Evolutionary conservation across 441 rosid genomes (phyloP).

Genomic region (Eruca vesicaria): DNA sequence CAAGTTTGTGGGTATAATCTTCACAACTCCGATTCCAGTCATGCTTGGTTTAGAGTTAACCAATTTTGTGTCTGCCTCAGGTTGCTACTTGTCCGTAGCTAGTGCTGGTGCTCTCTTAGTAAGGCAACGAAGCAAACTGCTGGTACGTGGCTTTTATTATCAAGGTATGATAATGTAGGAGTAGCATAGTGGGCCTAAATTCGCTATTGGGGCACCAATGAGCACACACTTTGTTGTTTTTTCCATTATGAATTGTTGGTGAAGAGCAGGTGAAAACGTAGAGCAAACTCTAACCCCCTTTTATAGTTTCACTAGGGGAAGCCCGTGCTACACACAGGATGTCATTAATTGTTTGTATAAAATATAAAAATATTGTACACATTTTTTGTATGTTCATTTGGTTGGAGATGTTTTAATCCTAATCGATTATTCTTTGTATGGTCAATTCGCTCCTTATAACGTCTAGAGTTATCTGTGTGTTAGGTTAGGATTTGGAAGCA

Average conservation of each 20-base stretch:
- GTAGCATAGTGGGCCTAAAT: not conserved
- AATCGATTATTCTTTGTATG: not conserved
- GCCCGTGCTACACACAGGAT: too few species aligned
- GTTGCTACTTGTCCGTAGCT: too few species aligned
- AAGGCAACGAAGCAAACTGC: too few species aligned
- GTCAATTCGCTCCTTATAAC: too few species aligned
- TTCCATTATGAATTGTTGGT: not conserved
- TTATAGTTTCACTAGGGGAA: too few species aligned
- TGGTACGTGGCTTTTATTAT: constrained; percentile 16
- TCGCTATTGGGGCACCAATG: not conserved
- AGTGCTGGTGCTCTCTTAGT: constrained; percentile 9
- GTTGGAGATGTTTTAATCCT: not conserved
- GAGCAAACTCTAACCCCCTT: constrained; percentile 16
- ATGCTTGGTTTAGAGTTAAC: too few species aligned
- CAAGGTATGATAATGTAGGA: not conserved
- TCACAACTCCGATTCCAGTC: too few species aligned
- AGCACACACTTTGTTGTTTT: not conserved
- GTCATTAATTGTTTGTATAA: too few species aligned
- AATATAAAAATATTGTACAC: too few species aligned
- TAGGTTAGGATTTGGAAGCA: not conserved
- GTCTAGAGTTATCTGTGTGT: not conserved
- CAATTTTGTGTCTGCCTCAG: too few species aligned
- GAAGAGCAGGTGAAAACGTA: constrained; percentile 29
- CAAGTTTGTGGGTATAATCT: too few species aligned
- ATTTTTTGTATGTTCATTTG: not conserved